Conservation (phyloP, 768 basidiomycete species). For the Panaeolus cyanescens region DNA sequence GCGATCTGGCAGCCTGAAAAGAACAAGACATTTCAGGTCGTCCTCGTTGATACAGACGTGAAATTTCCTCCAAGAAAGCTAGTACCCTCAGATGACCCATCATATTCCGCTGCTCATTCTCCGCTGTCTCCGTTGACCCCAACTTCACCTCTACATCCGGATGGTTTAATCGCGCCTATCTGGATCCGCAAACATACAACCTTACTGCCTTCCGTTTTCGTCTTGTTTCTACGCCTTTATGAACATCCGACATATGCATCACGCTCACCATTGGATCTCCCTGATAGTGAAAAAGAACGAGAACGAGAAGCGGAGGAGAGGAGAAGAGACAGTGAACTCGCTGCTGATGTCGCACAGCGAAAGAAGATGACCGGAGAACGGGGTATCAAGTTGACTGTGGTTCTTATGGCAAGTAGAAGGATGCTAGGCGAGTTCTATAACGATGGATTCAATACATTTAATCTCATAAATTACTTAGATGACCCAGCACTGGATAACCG, state of each 20-base stretch:
- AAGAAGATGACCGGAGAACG: slow-evolving; percentile 83
- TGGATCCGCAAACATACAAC: slow-evolving; percentile 97
- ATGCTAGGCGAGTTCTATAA: slow-evolving; percentile 69
- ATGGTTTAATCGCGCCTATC: slow-evolving; percentile 95
- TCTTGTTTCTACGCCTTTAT: slow-evolving; percentile 84
- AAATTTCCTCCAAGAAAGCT: slow-evolving; percentile 90
- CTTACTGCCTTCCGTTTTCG: slow-evolving; percentile 90
- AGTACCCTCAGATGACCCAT: slow-evolving; percentile 56
- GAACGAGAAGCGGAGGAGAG: slow-evolving; percentile 71
- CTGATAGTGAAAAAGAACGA: slow-evolving; percentile 54
- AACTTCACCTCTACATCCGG: slow-evolving; percentile 88
- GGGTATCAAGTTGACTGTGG: slow-evolving; percentile 92
- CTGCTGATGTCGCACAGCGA: slow-evolving; percentile 75
- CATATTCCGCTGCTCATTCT: slow-evolving; percentile 69
- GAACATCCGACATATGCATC: slow-evolving; percentile 56
- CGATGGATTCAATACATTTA: not conserved
- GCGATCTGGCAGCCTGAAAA: slow-evolving; percentile 77
- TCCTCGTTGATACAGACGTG: slow-evolving; percentile 82
- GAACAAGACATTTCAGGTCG: slow-evolving; percentile 73
- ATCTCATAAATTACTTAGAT: slow-evolving; percentile 46
- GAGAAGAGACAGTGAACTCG: slow-evolving; percentile 71
- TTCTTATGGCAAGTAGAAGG: slow-evolving; percentile 84
- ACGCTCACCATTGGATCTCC: slow-evolving; percentile 55
- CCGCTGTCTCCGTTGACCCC: slow-evolving; percentile 92
- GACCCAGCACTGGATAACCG: slow-evolving; percentile 83